Conservation (phyloP, 345 rosid species). For the Zanthoxylum bungeanum region DNA sequence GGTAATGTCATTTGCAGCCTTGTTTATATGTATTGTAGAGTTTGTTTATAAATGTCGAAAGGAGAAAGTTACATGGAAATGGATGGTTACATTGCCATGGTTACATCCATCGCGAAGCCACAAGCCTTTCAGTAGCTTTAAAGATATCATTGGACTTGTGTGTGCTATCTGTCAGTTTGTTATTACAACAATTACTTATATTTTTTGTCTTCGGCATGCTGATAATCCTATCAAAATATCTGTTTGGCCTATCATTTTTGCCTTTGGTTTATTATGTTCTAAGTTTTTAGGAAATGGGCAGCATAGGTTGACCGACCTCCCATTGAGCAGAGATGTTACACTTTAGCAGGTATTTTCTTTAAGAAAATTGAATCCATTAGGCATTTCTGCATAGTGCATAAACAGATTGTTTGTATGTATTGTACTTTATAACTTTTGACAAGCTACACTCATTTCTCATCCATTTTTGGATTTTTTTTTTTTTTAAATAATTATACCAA, state of each 20-base stretch:
- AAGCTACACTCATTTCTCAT: no score
- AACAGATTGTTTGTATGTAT: no score
- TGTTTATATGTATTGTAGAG: background rate
- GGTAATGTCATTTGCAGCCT: background rate
- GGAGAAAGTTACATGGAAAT: background rate
- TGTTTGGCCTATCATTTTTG: background rate
- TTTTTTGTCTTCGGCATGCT: background rate
- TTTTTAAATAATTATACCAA: no score
- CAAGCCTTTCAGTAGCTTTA: background rate
- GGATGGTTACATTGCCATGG: background rate
- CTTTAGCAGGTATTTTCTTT: no score
- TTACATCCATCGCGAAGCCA: background rate
- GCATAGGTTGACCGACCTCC: no score
- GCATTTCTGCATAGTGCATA: no score
- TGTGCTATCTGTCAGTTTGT: background rate
- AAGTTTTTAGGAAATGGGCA: no score
- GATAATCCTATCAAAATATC: background rate
- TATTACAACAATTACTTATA: background rate
- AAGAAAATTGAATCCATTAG: no score
- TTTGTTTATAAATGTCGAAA: background rate
- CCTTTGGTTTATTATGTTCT: background rate
- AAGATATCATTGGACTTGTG: conserved; percentile 4
- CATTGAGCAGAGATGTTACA: no score
- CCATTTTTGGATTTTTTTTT: no score
- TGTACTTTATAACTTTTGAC: no score